Evolutionary conservation across 441 rosid genomes (phyloP), one percentile per base, ranked within the genome.

Genomic region (Euphorbia schlechtendalii): DNA sequence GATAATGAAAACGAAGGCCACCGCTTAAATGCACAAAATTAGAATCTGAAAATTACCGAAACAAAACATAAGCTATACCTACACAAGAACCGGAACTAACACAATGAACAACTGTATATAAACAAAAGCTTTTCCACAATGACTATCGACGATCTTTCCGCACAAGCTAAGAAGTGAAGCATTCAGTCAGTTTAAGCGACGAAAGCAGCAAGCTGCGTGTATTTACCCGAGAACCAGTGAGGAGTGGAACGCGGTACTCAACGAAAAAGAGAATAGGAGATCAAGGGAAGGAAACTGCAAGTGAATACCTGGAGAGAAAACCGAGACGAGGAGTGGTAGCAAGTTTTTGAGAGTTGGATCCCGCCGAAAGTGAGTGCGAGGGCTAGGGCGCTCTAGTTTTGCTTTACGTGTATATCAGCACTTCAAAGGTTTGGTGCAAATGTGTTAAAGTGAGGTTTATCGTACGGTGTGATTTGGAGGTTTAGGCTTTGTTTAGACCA

Each of bases 21-120:
- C 66, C 49, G 5, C 53, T 25, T 20, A 27, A 12, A 22, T 15
- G 69, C 59, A 55, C 64, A 56, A 58, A 66, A 61, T 28, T 20
- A 58, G 58, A 45, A 63, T 63, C 85, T 81, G 70, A 27, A 70
- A 69, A 65, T 8, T n/a, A 55, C 27, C 60, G 63, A 48, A 9
- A 57, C 28, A 63, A 73, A 9, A 60, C 1, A 48, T 63, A 3
- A 36, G 4, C 40, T 3, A 36, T 36, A 36, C 40, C 40, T 4
- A 4, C 40, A 36, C 9, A 4, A 14, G 12, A 25, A 24, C 4
- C 27, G 20, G 38, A 64, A 38, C 45, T 21, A 11, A 63, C 15
- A n/a, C n/a, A n/a, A n/a, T n/a, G n/a, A n/a, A n/a, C n/a, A n/a
- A 20, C 25, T 13, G 41, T 0, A 7, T 28, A 28, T n/a, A 64